A percentile compares a stretch with the other conserved stretches of the same genome.
Evolutionary conservation across 257 asterid species (phyloP).

Genomic region (Solanum rostratum): DNA sequence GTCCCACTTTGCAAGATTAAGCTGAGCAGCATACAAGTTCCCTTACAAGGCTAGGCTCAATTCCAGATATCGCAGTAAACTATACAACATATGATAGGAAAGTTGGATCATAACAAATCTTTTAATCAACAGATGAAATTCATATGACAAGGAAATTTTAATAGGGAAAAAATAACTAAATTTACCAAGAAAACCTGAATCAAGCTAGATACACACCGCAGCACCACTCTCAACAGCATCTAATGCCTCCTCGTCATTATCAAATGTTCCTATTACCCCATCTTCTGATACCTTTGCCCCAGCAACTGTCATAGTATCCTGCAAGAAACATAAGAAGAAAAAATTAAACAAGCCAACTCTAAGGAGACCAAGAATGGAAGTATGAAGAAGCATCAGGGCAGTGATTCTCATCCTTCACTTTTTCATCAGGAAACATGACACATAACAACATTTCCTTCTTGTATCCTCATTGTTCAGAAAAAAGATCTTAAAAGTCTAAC

Average conservation of each 20-base stretch:
- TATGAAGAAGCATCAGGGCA: neutral
- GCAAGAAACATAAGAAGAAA: neutral
- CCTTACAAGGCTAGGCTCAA: neutral
- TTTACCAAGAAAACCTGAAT: slow-evolving; percentile 1
- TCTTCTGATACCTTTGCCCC: slow-evolving; percentile 23
- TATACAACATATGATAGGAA: neutral
- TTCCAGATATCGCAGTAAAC: neutral
- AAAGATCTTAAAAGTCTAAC: neutral
- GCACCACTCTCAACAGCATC: slow-evolving; percentile 55
- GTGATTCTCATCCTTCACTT: neutral
- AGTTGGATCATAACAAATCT: neutral
- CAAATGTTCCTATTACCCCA: slow-evolving; percentile 18
- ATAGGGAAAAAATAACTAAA: neutral
- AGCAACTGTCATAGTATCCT: slow-evolving; percentile 36
- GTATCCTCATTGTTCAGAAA: neutral
- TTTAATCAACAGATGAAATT: neutral
- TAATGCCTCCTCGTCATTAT: slow-evolving; percentile 48
- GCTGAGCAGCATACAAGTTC: neutral
- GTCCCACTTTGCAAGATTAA: neutral
- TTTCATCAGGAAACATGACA: too few species aligned
- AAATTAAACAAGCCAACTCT: neutral
- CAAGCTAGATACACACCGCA: slow-evolving; percentile 37
- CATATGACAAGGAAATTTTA: neutral
- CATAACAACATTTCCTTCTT: neutral
- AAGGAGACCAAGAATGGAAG: neutral